Evolutionary conservation across 208 protist species (phyloP).

Genomic region (Angomonas desouzai): DNA sequence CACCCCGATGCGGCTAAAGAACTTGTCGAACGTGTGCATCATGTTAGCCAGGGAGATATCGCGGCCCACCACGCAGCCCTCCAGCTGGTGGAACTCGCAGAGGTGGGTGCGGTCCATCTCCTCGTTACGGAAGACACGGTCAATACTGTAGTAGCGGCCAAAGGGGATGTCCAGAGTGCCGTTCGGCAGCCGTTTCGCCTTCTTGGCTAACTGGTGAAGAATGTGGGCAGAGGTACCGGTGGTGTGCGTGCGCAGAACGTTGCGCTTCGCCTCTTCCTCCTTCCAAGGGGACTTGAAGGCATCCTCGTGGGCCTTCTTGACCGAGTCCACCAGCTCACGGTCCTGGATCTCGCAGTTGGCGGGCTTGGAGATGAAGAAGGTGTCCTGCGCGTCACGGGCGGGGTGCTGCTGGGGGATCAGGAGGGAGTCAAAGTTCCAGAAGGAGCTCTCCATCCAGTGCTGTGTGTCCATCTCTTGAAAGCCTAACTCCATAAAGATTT

Average conservation of each 20-base stretch:
- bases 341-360: constrained; percentile 35
- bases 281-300: constrained; percentile 94
- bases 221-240: constrained; percentile 98
- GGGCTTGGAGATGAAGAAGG: constrained; percentile 98
- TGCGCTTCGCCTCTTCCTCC: constrained; percentile 93
- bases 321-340: constrained; percentile 89
- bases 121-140: constrained; percentile 99
- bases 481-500: constrained; percentile 99
- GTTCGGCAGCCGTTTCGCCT: constrained; percentile 33
- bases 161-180: constrained; percentile 91
- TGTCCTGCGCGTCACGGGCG: constrained; percentile 99
- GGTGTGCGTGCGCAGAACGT: constrained; percentile 99
- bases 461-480: constrained; percentile 99
- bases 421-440: constrained; percentile 99
- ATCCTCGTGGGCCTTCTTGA: constrained; percentile 93
- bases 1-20: constrained; percentile 97
- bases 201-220: constrained; percentile 94
- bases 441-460: constrained; percentile 98
- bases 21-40: constrained; percentile 97
- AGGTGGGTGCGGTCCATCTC: constrained; percentile 99
- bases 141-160: constrained; percentile 99
- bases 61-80: constrained; percentile 98
- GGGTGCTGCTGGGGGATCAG: constrained; percentile 99
- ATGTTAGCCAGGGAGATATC: constrained; percentile 98
- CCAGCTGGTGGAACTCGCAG: constrained; percentile 99